A percentile compares a stretch with the other conserved stretches of the same genome.
phyloP scores from a whole-genome alignment of 495 filamentous ascomycete genomes.

The Cercophora newfieldiana region DNA sequence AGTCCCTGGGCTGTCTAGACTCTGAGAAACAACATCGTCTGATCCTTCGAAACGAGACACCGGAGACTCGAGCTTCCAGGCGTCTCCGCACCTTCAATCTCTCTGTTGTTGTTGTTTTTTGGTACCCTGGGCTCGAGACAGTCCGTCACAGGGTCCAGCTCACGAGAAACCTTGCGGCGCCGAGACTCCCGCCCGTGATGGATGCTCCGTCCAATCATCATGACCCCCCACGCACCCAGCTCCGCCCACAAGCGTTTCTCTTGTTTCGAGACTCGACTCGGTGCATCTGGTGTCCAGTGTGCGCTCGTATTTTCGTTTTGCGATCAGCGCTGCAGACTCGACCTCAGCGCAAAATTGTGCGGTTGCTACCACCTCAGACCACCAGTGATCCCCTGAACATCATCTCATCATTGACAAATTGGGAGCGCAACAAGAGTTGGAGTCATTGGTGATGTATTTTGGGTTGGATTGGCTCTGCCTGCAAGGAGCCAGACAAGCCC shows the following conservation, averaged over 20 bases:
- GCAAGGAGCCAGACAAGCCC: neutral
- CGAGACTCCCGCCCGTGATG: neutral
- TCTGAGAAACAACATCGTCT: conserved; percentile 7
- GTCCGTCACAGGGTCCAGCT: neutral
- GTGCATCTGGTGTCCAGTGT: neutral
- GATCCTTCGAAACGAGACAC: conserved; percentile 14
- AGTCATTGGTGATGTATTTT: neutral
- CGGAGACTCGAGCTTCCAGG: conserved; percentile 5
- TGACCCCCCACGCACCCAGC: neutral
- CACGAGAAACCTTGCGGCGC: neutral
- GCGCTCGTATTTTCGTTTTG: neutral
- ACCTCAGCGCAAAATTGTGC: neutral
- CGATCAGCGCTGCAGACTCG: neutral
- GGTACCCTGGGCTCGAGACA: neutral
- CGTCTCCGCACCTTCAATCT: conserved; percentile 5
- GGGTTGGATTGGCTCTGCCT: neutral
- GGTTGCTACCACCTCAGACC: neutral
- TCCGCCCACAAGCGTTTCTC: neutral
- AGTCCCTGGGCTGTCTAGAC: neutral
- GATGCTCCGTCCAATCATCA: neutral
- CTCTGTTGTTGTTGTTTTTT: neutral
- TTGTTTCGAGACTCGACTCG: neutral
- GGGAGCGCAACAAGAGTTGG: neutral
- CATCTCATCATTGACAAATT: no score
- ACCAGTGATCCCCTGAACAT: neutral